phyloP scores from a whole-genome alignment of 2,329 filamentous ascomycete genomes.

The Madurella mycetomatis region DNA sequence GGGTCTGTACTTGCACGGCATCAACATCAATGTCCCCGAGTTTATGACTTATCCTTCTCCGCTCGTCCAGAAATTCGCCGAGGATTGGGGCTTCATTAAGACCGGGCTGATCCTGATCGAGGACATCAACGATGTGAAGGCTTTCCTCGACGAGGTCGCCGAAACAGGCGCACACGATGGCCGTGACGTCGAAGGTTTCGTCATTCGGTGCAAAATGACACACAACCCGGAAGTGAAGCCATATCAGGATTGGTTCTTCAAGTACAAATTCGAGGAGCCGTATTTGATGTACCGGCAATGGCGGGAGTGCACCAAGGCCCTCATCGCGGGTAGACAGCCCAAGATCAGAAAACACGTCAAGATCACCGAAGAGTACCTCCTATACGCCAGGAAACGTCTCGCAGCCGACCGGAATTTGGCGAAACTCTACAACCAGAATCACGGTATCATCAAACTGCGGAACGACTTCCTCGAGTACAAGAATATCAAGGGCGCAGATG shows the following conservation, averaged over 20 bases:
- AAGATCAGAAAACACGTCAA: slow-evolving; percentile 79
- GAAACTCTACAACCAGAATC: slow-evolving; percentile 75
- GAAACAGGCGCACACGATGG: slow-evolving; percentile 87
- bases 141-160: slow-evolving; percentile 77
- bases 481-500: slow-evolving; percentile 82
- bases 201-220: slow-evolving; percentile 78
- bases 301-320: slow-evolving; percentile 90
- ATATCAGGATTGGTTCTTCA: slow-evolving; percentile 98
- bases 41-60: slow-evolving; percentile 82
- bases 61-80: slow-evolving; percentile 84
- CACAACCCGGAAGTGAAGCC: slow-evolving; percentile 45
- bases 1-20: slow-evolving; percentile 89
- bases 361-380: slow-evolving; percentile 87
- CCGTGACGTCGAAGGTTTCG: slow-evolving; percentile 93
- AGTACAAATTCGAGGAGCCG: slow-evolving; percentile 99
- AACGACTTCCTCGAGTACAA: slow-evolving; percentile 82
- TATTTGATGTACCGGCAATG: slow-evolving; percentile 99
- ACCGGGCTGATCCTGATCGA: slow-evolving; percentile 75
- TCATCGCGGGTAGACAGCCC: slow-evolving; percentile 72
- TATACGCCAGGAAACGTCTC: slow-evolving; percentile 73
- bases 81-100: slow-evolving; percentile 90
- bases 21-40: slow-evolving; percentile 91
- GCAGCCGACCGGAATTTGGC: slow-evolving; percentile 62
- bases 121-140: slow-evolving; percentile 67
- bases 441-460: slow-evolving; percentile 88